phyloP scores from a whole-genome alignment of 2,329 filamentous ascomycete genomes.

The Raffaelea deltoideospora region DNA sequence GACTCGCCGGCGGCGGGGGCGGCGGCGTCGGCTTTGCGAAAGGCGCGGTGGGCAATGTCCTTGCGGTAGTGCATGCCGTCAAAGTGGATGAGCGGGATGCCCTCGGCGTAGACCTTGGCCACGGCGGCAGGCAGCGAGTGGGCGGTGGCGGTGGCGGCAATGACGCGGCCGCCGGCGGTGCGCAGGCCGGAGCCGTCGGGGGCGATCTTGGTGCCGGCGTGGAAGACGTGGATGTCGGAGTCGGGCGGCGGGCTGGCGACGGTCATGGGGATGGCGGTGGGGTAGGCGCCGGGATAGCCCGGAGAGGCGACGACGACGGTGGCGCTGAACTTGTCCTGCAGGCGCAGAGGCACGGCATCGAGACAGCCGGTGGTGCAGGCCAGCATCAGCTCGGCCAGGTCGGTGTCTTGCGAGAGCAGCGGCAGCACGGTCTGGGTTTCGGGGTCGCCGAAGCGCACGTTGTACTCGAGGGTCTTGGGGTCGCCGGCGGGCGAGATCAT shows the following conservation, averaged over 20 bases:
- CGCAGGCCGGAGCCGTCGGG: constrained; percentile 46
- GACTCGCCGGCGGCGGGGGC: constrained; percentile 21
- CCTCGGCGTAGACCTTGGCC: constrained; percentile 63
- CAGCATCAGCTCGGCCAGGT: constrained; percentile 78
- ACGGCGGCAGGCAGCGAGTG: constrained; percentile 68
- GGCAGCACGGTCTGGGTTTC: constrained; percentile 80
- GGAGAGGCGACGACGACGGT: constrained; percentile 90
- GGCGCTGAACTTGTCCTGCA: constrained; percentile 59
- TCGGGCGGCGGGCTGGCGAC: constrained; percentile 28
- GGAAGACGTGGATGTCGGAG: constrained; percentile 63
- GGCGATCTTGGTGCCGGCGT: constrained; percentile 67
- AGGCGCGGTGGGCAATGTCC: constrained; percentile 75
- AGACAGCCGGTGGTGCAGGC: constrained; percentile 68
- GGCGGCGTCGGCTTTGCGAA: constrained; percentile 25
- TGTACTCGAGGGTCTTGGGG: constrained; percentile 80
- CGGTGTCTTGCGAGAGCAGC: constrained; percentile 60
- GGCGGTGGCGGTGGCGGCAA: constrained; percentile 71
- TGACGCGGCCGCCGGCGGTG: constrained; percentile 79
- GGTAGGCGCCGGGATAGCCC: constrained; percentile 78
- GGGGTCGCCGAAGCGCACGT: constrained; percentile 83
- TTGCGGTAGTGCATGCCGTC: constrained; percentile 82
- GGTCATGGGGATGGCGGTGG: constrained; percentile 54
- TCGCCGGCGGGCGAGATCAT: constrained; percentile 70
- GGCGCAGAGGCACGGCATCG: constrained; percentile 50
- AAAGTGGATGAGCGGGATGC: constrained; percentile 66